These are phyloP conservation scores for Trifolium dubium DNA, from an alignment of 306 rosid genomes.

Conservation along the genomic window DNA sequence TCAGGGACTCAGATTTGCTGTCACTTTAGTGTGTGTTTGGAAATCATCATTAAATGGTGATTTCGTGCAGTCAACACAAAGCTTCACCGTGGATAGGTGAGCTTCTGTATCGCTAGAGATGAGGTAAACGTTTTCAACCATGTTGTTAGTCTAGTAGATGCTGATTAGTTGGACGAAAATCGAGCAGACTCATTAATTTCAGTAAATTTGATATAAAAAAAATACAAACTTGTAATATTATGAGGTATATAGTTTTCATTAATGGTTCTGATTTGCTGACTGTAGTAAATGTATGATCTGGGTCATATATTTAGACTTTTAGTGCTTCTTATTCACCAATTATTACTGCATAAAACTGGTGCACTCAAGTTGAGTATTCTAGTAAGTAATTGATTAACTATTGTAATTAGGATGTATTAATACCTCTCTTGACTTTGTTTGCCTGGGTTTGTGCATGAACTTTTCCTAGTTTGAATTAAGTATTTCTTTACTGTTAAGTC, in stretches of 20 bases:
- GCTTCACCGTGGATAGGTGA: neutral
- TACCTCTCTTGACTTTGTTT: neutral
- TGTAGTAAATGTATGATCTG: neutral
- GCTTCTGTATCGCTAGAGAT: neutral
- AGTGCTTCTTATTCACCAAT: neutral
- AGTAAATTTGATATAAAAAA: neutral
- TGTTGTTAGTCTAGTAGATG: neutral
- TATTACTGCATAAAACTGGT: neutral
- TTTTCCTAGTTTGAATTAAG: neutral
- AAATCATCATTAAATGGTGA: conserved; percentile 1
- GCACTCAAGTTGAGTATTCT: neutral
- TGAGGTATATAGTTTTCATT: neutral
- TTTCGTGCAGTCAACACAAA: neutral
- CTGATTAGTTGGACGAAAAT: neutral
- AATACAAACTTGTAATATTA: neutral
- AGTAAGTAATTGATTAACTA: conserved; percentile 5
- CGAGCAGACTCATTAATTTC: neutral
- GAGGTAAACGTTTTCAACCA: neutral
- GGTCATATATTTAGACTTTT: neutral
- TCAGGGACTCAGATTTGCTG: neutral
- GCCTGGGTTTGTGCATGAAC: neutral
- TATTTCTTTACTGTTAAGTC: neutral
- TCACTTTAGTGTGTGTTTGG: neutral
- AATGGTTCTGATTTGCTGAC: neutral
- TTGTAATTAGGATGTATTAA: neutral